Evolutionary conservation across 345 rosid genomes (phyloP), one percentile per base, ranked within the genome.

Genomic region (Citrus reticulata): DNA sequence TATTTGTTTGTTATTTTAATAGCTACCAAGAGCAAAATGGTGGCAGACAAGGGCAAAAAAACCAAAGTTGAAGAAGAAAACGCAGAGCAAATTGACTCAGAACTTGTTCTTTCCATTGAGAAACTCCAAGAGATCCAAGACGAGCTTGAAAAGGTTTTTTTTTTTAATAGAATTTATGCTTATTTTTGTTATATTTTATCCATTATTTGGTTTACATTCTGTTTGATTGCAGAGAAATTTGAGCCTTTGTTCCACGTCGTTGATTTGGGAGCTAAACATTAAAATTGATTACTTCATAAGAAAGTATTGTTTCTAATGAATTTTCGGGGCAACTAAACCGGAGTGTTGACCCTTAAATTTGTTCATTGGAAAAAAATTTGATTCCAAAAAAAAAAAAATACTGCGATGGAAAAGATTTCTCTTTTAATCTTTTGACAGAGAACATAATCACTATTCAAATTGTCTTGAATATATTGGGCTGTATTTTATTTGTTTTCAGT

Each of bases 121-220:
- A 94, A 92, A 87, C 93, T 96, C 59, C 99, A 96, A 80, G 98
- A 93, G 92, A 87, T 94, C 72, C 99, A 96, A 78, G 99, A 96
- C 42, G 95, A 96, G 83, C 98, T 96, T 49, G 98, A 94, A 78
- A 96, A 91, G 98, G 99, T 86, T 66, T 66, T 2, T 34, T 2
- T 54, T 32, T 66, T 51, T 5, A 34, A 19, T 2, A 46, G 17
- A 13, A 9, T 64, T 32, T 27, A 20, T 27, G 13, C 2, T 7
- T 60, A 64, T 32, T 60, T 46, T 6, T 16, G 0, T 49, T 19
- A 11, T 49, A 65, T 39, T 76, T 11, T 74, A 13, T 3, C 30
- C n/a, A 24, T 63, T 19, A 9, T 32, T 49, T 75, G 14, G 37
- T 65, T 59, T 39, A 2, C 61, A 4, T 68, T 74, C 54, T n/a